Conservation (phyloP, 352 stramenopile genomes). For the Globisporangium ultimum region DNA sequence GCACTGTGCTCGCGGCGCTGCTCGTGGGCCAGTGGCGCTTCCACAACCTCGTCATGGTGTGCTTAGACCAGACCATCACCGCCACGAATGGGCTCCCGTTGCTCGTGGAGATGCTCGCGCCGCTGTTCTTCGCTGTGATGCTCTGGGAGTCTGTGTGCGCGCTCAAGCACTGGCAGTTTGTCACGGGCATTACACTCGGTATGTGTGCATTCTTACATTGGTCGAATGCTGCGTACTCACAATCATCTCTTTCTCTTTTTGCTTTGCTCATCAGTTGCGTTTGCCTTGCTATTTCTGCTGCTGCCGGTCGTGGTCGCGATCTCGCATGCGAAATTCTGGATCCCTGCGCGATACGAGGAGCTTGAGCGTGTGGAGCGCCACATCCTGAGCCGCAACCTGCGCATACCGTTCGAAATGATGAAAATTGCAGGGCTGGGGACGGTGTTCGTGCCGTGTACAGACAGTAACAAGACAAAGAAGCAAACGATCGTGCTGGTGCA, state of each 20-base stretch:
- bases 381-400: conserved; percentile 40
- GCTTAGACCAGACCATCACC: conserved; percentile 24
- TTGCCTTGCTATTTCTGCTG: conserved; percentile 30
- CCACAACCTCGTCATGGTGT: conserved; percentile 36
- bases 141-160: conserved; percentile 22
- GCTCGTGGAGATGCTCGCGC: conserved; percentile 22
- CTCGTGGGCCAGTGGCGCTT: conserved; percentile 46
- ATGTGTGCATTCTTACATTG: conserved; percentile 11
- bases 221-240: not conserved
- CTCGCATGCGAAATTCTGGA: conserved; percentile 39
- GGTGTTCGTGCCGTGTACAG: conserved; percentile 50
- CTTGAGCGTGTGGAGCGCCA: conserved; percentile 45
- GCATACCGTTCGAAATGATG: conserved; percentile 35
- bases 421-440: conserved; percentile 63
- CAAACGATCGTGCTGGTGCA: conserved; percentile 60
- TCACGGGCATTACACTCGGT: conserved; percentile 30
- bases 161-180: conserved; percentile 30
- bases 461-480: conserved; percentile 15
- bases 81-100: conserved; percentile 17
- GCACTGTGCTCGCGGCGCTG: conserved; percentile 24
- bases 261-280: too few species aligned
- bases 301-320: conserved; percentile 29
- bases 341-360: conserved; percentile 42
- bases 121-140: conserved; percentile 23
- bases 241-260: not conserved